Percentiles rank a stretch among this genome's conserved stretches.
phyloP scores from a whole-genome alignment of 305 asterid species.

The Euphrasia arctica region DNA sequence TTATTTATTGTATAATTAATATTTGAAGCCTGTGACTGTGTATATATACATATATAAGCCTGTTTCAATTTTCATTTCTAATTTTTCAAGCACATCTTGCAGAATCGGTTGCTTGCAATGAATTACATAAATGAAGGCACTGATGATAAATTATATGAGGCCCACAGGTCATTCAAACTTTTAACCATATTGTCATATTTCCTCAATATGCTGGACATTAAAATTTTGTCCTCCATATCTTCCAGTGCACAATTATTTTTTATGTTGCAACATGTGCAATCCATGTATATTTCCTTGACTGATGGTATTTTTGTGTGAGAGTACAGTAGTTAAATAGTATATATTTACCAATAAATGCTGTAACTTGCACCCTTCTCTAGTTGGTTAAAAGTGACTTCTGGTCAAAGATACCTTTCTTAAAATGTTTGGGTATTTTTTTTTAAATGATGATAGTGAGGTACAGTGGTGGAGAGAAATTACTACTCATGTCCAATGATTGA shows the following conservation, averaged over 20 bases:
- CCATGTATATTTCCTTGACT: constrained; percentile 11
- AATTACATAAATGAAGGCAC: constrained; percentile 92
- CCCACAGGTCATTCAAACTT: constrained; percentile 73
- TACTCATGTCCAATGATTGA: constrained; percentile 1
- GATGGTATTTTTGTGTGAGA: constrained; percentile 5
- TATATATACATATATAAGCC: not conserved
- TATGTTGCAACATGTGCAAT: not conserved
- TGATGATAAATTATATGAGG: constrained; percentile 76
- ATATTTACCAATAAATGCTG: not conserved
- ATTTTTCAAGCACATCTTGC: constrained; percentile 34
- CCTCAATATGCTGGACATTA: constrained; percentile 6
- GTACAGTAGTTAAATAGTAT: constrained; percentile 3
- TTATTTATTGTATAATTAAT: constrained; percentile 18
- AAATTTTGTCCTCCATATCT: constrained; percentile 18
- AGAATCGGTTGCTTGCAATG: constrained; percentile 99
- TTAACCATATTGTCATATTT: constrained; percentile 19
- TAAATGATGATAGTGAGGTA: constrained; percentile 4
- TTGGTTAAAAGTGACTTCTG: constrained; percentile 5
- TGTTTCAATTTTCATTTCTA: constrained; percentile 16
- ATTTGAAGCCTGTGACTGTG: not conserved
- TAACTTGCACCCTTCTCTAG: not conserved
- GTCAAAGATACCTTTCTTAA: constrained; percentile 7
- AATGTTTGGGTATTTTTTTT: constrained; percentile 8
- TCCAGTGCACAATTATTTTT: not conserved
- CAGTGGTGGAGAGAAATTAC: constrained; percentile 18